Conservation (phyloP, 371 early-diverging fungal species). For the Mortierella sp. region DNA sequence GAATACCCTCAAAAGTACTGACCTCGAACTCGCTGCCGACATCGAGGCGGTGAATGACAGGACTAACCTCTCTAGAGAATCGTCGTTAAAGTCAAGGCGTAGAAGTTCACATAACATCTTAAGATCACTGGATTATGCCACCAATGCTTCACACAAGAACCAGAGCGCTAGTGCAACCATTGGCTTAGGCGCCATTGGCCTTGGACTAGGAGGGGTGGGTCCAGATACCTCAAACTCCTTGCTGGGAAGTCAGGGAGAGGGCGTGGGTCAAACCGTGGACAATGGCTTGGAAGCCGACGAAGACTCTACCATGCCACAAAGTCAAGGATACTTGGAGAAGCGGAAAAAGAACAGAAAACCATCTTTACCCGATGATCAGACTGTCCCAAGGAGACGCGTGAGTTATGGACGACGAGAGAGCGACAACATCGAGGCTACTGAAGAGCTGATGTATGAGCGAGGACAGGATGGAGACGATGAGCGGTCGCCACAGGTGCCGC, state of each 20-base stretch:
- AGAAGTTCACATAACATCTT: constrained; percentile 39
- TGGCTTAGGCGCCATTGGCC: constrained; percentile 7
- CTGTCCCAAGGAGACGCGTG: constrained; percentile 8
- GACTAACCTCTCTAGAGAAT: not conserved
- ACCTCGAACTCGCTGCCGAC: not conserved
- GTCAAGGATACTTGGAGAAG: constrained; percentile 7
- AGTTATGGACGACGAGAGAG: constrained; percentile 29
- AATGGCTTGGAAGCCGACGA: constrained; percentile 3
- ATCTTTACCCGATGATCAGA: constrained; percentile 19
- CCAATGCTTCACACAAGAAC: constrained; percentile 6
- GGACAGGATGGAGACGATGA: constrained; percentile 42
- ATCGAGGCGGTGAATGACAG: not conserved
- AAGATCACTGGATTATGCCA: constrained; percentile 10
- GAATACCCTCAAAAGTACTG: not conserved
- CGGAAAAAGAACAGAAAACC: constrained; percentile 18
- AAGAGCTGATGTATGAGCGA: not conserved
- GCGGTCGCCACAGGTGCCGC: constrained; percentile 33
- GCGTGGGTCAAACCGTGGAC: not conserved
- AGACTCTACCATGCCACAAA: constrained; percentile 1
- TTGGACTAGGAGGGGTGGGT: constrained; percentile 5
- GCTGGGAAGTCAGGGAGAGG: not conserved
- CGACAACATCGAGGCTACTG: not conserved
- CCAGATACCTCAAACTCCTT: not conserved
- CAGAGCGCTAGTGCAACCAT: constrained; percentile 21
- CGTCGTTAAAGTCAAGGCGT: constrained; percentile 25